A percentile compares a stretch with the other conserved stretches of the same genome.
phyloP scores from a whole-genome alignment of 441 rosid species.

The Mallotus repandus region DNA sequence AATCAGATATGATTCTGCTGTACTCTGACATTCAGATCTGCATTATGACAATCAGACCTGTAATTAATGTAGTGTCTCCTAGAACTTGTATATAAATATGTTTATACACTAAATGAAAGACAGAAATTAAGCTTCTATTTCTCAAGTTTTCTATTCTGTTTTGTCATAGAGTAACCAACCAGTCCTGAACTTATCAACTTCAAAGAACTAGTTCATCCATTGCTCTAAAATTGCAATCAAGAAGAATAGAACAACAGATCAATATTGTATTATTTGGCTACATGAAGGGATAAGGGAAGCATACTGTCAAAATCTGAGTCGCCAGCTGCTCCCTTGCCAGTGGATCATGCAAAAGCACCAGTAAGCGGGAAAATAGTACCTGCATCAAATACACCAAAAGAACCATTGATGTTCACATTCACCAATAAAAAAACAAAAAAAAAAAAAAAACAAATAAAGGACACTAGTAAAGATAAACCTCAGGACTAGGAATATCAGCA shows the following conservation, averaged over 20 bases:
- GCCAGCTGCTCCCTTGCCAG: constrained; percentile 86
- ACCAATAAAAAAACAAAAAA: not conserved
- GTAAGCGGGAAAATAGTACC: constrained; percentile 92
- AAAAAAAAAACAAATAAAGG: constrained; percentile 22
- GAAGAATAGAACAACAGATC: not conserved
- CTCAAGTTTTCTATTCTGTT: too few relatives aligned
- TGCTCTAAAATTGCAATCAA: not conserved
- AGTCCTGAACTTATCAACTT: constrained; percentile 2
- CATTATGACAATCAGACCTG: too few relatives aligned
- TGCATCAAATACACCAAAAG: constrained; percentile 33
- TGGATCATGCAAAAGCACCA: constrained; percentile 97
- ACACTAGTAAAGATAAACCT: constrained; percentile 45
- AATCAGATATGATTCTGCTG: too few relatives aligned
- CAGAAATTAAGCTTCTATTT: too few relatives aligned
- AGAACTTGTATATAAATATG: too few relatives aligned
- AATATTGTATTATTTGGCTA: not conserved
- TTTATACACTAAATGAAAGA: too few relatives aligned
- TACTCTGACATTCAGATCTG: too few relatives aligned
- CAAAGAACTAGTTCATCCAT: not conserved
- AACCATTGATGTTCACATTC: constrained; percentile 21
- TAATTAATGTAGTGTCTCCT: too few relatives aligned
- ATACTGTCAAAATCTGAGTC: constrained; percentile 87
- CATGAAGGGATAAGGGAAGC: constrained; percentile 28
- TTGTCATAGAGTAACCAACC: constrained; percentile 7
- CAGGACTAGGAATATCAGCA: constrained; percentile 81